Evolutionary conservation across 2,329 filamentous ascomycete genomes (phyloP), one percentile per base, ranked within the genome.

Genomic region (Aspergillus bombycis): DNA sequence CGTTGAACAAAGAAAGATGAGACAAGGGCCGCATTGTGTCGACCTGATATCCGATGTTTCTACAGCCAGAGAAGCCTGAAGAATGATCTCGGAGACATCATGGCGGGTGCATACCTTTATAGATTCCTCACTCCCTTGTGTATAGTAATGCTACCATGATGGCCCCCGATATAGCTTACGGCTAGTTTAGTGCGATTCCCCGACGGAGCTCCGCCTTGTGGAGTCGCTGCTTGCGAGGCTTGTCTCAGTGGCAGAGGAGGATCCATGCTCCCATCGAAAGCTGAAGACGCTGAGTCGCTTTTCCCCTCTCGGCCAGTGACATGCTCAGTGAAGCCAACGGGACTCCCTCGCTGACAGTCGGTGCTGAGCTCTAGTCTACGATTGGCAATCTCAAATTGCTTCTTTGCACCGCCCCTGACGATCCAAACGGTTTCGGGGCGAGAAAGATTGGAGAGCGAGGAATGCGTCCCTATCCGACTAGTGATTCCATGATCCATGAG

Each of bases 131-230:
- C 9, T n/a, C 16, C 28, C 6, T 10, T 19, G n/a, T 30, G 26
- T 14, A 10, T 19, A 30, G 16, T 28, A 19, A 52, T 21, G 10
- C 12, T 8, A 52, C 48, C 8, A 32, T 30, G n/a, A 52, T 32
- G 19, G 48, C 16, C 16, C 26, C 16, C 28, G 48, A 34, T 19
- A 52, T 52, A 21, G n/a, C 26, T 19, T 30, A 52, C 46, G 43
- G 46, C 52, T 54, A 23, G 34, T 55, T 26, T 23, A 26, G 19
- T 46, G 43, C 5, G 11, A 26, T 38, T 38, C 28, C 52, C 52
- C 52, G 52, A 23, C 52, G 52, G 52, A 55, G 21, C 30, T 55
- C 52, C 52, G 32, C 52, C n/a, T 4, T 23, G 52, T 55, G 32
- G 52, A 41, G 32, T 12, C 23, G 52, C 12, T 26, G 16, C n/a